Base-by-base conservation (phyloP, 1,284 basidiomycete genomes). In the Polyporus tsugae region DNA sequence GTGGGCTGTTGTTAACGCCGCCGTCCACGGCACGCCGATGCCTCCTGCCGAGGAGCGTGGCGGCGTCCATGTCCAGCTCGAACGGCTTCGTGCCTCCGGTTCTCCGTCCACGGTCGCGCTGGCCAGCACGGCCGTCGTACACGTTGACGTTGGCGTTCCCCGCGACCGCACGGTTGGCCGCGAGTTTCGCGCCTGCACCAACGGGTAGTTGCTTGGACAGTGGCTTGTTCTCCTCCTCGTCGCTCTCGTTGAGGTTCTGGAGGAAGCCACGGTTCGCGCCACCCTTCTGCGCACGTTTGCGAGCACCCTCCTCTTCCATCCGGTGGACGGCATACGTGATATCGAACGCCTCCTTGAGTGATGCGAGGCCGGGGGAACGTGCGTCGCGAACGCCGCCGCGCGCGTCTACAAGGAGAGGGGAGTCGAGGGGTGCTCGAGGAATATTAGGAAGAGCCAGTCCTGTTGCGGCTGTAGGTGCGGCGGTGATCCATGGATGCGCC, bases 281-380 rank as follows among this genome's bases (percentile, higher is more conserved):
- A 11, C 92, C 93, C 15, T 92, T 91, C 80, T 93, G 93, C 60
- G 93, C 94, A 29, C 93, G 87, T 66, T 94, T 84, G 62, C 94
- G 87, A 0, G 94, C 93, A 33, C 96, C 96, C 81, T 99, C 98
- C 81, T 99, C 98, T 79, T 99, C 97, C 95, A 98, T 98, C 25
- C 98, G 91, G 81, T 99, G 98, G 0, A 99, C 97, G 13, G 98
- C 98, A 80, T 99, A 99, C 0, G 98, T 98, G 75, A 99, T 93
- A 79, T 99, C 98, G 80, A 99, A 99, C 1, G 98, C 97, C 79
- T 99, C 98, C 79, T 98, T 99, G 80, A 99, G 90, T 0, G 91
- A 90, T 0, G 94, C 91, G 55, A 99, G 80, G 44, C 97, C 97
- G 1, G 98, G 98, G 63, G 96, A 98, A 65, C 95, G 92, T 58